Conservation (phyloP, 805 yeast genomes). For the Blastobotrys terrestris region DNA sequence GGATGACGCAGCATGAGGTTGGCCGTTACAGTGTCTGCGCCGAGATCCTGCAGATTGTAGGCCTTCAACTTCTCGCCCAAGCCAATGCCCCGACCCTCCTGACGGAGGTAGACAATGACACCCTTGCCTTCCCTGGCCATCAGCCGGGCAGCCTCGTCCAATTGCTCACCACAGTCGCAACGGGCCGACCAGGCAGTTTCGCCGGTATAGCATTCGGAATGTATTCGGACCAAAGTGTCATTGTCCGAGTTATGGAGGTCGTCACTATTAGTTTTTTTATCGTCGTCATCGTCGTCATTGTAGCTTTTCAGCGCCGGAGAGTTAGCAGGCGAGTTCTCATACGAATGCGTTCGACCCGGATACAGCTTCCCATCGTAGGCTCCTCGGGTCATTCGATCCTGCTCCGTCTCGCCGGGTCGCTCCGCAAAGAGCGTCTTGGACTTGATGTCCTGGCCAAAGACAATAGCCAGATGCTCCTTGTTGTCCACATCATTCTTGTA, state of each 20-base stretch:
- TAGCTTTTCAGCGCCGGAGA: no score
- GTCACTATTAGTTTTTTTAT: neutral
- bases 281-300: conserved; percentile 2
- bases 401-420: conserved; percentile 70
- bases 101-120: conserved; percentile 90
- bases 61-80: conserved; percentile 97
- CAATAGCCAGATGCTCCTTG: conserved; percentile 95
- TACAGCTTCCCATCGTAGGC: conserved; percentile 86
- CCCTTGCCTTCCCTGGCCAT: conserved; percentile 89
- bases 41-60: conserved; percentile 92
- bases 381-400: conserved; percentile 96
- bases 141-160: conserved; percentile 92
- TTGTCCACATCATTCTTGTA: conserved; percentile 80
- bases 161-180: conserved; percentile 99
- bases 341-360: conserved; percentile 74
- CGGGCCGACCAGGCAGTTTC: conserved; percentile 99
- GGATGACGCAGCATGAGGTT: conserved; percentile 90
- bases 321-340: no score
- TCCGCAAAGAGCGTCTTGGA: conserved; percentile 62
- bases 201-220: conserved; percentile 97
- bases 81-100: conserved; percentile 98
- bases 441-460: conserved; percentile 87
- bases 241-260: no score
- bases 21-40: conserved; percentile 98
- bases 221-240: conserved; percentile 69